Evolutionary conservation across 805 yeast genomes (phyloP).

Genomic region (Scheffersomyces ergatensis): DNA sequence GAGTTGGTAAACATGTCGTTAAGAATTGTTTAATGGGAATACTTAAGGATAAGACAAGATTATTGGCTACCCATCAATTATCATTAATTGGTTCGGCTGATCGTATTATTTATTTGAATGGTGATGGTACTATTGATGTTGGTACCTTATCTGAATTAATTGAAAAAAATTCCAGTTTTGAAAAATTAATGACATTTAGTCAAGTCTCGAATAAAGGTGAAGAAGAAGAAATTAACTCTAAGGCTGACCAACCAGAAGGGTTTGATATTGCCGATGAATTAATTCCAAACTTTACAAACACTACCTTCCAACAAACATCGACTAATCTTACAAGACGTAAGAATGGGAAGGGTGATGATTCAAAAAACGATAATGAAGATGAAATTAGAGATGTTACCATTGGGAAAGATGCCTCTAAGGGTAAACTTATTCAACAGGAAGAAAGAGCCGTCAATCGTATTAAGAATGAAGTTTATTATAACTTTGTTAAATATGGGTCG

Average conservation of each 20-base stretch:
- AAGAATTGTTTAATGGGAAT: constrained; percentile 63
- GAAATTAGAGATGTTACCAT: constrained; percentile 10
- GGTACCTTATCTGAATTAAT: constrained; percentile 61
- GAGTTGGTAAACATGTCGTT: constrained; percentile 80
- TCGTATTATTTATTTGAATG: constrained; percentile 63
- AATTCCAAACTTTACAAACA: background rate
- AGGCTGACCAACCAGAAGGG: constrained; percentile 9
- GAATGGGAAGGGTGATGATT: background rate
- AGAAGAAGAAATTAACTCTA: constrained; percentile 6
- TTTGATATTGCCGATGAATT: background rate
- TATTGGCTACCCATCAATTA: constrained; percentile 83
- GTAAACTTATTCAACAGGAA: constrained; percentile 39
- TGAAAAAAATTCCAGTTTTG: constrained; percentile 30
- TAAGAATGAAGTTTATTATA: constrained; percentile 26
- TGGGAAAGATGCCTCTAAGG: constrained; percentile 9
- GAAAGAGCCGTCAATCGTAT: constrained; percentile 55
- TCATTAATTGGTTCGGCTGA: constrained; percentile 72
- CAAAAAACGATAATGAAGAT: constrained; percentile 13
- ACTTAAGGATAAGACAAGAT: constrained; percentile 57
- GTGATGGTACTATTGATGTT: constrained; percentile 57
- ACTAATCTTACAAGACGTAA: background rate
- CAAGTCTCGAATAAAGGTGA: constrained; percentile 8
- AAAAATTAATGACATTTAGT: constrained; percentile 38
- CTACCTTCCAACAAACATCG: background rate
- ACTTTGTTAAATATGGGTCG: constrained; percentile 28